These are phyloP conservation scores for Zymoseptoria brevis DNA, from an alignment of 2,329 filamentous ascomycete species.

Conservation along the genomic window DNA sequence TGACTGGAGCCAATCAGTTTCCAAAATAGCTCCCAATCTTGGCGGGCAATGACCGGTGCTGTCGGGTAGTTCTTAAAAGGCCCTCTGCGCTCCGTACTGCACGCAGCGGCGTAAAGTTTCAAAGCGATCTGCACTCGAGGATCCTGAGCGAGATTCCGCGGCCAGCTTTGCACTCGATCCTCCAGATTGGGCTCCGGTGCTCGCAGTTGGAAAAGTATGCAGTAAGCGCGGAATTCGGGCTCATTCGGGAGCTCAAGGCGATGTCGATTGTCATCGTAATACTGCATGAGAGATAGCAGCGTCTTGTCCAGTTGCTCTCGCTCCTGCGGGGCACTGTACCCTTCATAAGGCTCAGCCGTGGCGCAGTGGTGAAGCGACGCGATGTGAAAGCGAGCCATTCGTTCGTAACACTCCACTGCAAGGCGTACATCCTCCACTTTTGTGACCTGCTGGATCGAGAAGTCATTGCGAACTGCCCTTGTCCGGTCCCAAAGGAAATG, in stretches of 20 bases:
- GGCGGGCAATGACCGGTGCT: conserved; percentile 46
- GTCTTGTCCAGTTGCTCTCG: conserved; percentile 58
- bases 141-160: conserved; percentile 42
- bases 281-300: conserved; percentile 52
- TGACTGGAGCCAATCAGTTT: conserved; percentile 45
- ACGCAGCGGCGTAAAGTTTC: conserved; percentile 49
- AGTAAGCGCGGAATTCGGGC: conserved; percentile 57
- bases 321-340: conserved; percentile 52
- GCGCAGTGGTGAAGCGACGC: conserved; percentile 54
- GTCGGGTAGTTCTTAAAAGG: conserved; percentile 42
- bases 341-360: conserved; percentile 39
- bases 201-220: conserved; percentile 49
- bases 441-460: conserved; percentile 54
- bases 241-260: conserved; percentile 48
- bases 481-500: conserved; percentile 60
- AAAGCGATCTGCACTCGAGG: conserved; percentile 49
- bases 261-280: conserved; percentile 49
- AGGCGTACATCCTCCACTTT: conserved; percentile 48
- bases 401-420: conserved; percentile 54
- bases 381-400: conserved; percentile 57
- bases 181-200: conserved; percentile 46
- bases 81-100: conserved; percentile 45
- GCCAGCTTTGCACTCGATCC: conserved; percentile 50
- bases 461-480: conserved; percentile 56
- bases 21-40: conserved; percentile 53